A percentile compares a stretch with the other conserved stretches of the same genome.
These are phyloP conservation scores for Tricholomella constricta DNA, from an alignment of 768 basidiomycete genomes.

Conservation along the genomic window DNA sequence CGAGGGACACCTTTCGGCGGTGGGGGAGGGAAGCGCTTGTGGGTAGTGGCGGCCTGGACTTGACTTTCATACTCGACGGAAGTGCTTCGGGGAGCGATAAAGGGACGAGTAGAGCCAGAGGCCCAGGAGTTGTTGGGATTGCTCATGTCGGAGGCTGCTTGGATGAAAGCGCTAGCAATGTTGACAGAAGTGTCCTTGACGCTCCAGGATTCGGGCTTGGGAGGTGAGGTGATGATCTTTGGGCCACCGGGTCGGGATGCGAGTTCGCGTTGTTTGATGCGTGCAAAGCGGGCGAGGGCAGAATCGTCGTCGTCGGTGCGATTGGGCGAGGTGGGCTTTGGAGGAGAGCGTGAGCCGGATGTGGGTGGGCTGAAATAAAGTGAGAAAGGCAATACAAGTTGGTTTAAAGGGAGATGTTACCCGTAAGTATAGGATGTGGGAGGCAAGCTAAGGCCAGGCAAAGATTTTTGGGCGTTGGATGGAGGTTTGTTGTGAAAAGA, in stretches of 20 bases:
- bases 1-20: slow-evolving; percentile 40
- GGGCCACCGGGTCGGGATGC: slow-evolving; percentile 36
- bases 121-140: slow-evolving; percentile 71
- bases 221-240: slow-evolving; percentile 45
- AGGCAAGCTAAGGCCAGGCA: slow-evolving; percentile 41
- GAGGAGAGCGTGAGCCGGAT: slow-evolving; percentile 57
- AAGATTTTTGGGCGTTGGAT: slow-evolving; percentile 35
- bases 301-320: slow-evolving; percentile 42
- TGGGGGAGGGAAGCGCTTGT: slow-evolving; percentile 62
- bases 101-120: slow-evolving; percentile 53
- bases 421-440: slow-evolving; percentile 73
- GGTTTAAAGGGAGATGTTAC: slow-evolving; percentile 49
- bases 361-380: slow-evolving; percentile 52
- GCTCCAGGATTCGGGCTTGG: slow-evolving; percentile 70
- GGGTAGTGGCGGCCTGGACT: slow-evolving; percentile 46
- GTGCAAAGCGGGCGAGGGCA: slow-evolving; percentile 45
- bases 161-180: slow-evolving; percentile 78
- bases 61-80: slow-evolving; percentile 81
- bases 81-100: slow-evolving; percentile 62
- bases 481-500: slow-evolving; percentile 71
- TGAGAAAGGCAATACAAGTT: too few relatives aligned
- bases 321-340: slow-evolving; percentile 45
- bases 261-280: slow-evolving; percentile 44
- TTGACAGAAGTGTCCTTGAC: slow-evolving; percentile 87
- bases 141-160: slow-evolving; percentile 57